These are phyloP conservation scores for Boletus hoseneyae DNA, from an alignment of 1,284 basidiomycete species.

Conservation along the genomic window DNA sequence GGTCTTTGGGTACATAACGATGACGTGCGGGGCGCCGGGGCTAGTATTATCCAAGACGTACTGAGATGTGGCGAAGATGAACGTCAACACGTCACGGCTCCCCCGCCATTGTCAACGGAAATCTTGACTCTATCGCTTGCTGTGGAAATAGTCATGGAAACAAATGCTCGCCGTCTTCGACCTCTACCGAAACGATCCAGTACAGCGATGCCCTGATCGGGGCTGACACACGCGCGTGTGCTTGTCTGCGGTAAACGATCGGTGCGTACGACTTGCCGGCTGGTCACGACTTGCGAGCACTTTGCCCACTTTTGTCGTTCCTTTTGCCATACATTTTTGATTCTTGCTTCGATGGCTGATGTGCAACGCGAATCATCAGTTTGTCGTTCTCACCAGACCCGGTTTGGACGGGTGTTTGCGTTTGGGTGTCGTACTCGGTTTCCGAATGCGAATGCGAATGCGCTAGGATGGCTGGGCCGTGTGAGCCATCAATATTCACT, in stretches of 20 bases:
- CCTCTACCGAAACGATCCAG: constrained; percentile 24
- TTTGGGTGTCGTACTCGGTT: constrained; percentile 2
- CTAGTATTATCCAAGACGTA: not conserved
- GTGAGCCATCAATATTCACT: too few relatives aligned
- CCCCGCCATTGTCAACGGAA: constrained; percentile 26
- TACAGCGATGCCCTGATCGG: constrained; percentile 25
- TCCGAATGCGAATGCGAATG: constrained; percentile 3
- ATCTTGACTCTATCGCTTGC: constrained; percentile 28
- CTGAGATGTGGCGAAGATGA: too few relatives aligned
- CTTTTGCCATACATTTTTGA: constrained; percentile 45
- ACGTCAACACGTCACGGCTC: constrained; percentile 16
- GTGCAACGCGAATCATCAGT: constrained; percentile 35
- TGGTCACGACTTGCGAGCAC: constrained; percentile 37
- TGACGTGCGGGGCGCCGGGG: too few relatives aligned
- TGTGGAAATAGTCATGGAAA: constrained; percentile 32
- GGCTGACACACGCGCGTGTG: not conserved
- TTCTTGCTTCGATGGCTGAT: constrained; percentile 29
- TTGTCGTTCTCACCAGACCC: constrained; percentile 14
- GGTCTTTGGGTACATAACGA: too few relatives aligned
- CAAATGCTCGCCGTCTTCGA: constrained; percentile 25
- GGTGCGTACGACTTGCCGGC: constrained; percentile 26
- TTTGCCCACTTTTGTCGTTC: constrained; percentile 41
- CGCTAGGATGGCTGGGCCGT: not conserved
- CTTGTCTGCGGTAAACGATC: not conserved
- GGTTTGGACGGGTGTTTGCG: not conserved